Base-by-base conservation (phyloP, 1,284 basidiomycete genomes). In the Takashimella tepidaria region DNA sequence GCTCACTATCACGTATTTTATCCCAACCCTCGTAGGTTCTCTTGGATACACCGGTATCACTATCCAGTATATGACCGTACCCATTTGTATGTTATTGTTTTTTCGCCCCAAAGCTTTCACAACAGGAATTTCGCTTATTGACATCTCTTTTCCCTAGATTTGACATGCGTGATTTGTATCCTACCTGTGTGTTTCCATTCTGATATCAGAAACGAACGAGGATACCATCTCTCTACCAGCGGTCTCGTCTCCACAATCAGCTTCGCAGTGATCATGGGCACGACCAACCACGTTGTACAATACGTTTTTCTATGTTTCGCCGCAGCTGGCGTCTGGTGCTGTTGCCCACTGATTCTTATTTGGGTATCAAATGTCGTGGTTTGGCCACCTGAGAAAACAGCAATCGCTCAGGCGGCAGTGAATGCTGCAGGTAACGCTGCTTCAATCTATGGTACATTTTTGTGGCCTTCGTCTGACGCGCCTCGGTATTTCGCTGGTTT, bases 301-400 rank as follows among this genome's bases (percentile, higher is more conserved):
- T 77, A 77, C 59, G 69, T 67, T 21, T 70, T 76, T 56, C 66
- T 77, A 6, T 76, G 74, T 52, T 72, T 77, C 45, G 73, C 62
- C 13, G 72, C 71, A 23, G 74, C 64, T 2, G 65, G 64, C 19
- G 69, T 77, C 44, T 77, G 70, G 47, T 65, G 70, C 8, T 62
- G 68, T 13, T 70, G 70, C 24, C 74, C 74, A 4, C 60, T 74
- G 44, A 61, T 66, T 5, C 67, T 75, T 24, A 62, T 73, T 40
- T 74, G 69, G 63, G 56, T 64, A 16, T 59, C 62, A n/a, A 64
- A 66, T 49, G 55, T 68, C 27, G 59, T 71, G 40, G 57, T 60
- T 4, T 62, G 58, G 43, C 69, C 67, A 1, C 53, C 64, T 3
- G 67, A 70, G 50, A 74, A 74, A 59, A 59, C 71, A 19, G 71